phyloP scores from a whole-genome alignment of 2,329 filamentous ascomycete genomes.

The Mycosphaerella arachidis region DNA sequence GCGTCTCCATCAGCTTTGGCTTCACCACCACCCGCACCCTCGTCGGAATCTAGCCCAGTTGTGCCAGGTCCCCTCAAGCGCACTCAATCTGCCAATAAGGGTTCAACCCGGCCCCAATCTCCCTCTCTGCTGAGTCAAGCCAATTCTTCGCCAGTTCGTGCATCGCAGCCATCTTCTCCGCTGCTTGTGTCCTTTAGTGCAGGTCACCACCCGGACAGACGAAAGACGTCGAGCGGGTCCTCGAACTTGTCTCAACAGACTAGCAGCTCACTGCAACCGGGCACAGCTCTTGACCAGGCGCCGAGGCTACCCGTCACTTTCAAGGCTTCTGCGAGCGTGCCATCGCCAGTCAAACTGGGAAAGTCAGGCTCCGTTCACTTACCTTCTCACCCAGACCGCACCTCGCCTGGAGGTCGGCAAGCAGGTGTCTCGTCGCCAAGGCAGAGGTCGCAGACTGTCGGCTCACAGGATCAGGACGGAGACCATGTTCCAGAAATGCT shows the following conservation, averaged over 20 bases:
- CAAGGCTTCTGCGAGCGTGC: constrained; percentile 49
- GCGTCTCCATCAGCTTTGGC: constrained; percentile 31
- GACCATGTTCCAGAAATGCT: constrained; percentile 66
- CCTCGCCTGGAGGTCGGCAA: constrained; percentile 28
- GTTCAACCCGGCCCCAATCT: constrained; percentile 72
- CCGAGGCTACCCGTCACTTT: constrained; percentile 54
- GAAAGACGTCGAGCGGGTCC: constrained; percentile 88
- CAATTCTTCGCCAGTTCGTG: constrained; percentile 81
- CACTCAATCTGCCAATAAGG: constrained; percentile 77
- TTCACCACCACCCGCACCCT: constrained; percentile 60
- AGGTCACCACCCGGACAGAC: constrained; percentile 72
- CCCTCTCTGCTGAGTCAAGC: constrained; percentile 75
- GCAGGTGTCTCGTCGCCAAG: constrained; percentile 47
- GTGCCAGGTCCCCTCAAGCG: constrained; percentile 75
- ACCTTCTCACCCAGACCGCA: constrained; percentile 44
- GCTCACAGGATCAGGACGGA: constrained; percentile 72
- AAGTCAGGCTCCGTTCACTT: constrained; percentile 47
- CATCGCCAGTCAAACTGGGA: constrained; percentile 50
- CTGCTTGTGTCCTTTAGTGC: constrained; percentile 96
- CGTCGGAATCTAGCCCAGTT: constrained; percentile 79
- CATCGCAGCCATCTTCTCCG: constrained; percentile 79
- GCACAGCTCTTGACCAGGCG: constrained; percentile 63
- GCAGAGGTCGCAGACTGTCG: constrained; percentile 85
- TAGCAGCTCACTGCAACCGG: constrained; percentile 63
- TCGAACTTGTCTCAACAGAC: constrained; percentile 80